Evolutionary conservation across 129 eudicot genomes (phyloP).

Genomic region (Calendula officinalis): DNA sequence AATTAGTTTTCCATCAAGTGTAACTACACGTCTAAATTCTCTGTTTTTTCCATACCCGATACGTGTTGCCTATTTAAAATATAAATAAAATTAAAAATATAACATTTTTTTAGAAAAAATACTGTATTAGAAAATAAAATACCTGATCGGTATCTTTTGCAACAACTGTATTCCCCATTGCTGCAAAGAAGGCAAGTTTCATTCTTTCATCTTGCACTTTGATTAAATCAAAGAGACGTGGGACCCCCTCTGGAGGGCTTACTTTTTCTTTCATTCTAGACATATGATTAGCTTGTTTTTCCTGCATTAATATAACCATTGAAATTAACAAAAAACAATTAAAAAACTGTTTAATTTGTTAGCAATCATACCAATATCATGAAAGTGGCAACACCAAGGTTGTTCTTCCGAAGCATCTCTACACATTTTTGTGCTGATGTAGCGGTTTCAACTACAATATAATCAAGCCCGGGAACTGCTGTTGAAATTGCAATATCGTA

Average conservation of each 20-base stretch:
- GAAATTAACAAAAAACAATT: not conserved
- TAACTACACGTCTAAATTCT: conserved; percentile 83
- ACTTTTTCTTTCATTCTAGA: conserved; percentile 62
- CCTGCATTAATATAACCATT: conserved; percentile 43
- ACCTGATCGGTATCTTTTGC: conserved; percentile 95
- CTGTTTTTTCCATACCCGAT: conserved; percentile 72
- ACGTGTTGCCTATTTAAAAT: conserved; percentile 84
- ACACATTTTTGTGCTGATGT: conserved; percentile 94
- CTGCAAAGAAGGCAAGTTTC: conserved; percentile 84
- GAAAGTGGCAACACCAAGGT: conserved; percentile 95
- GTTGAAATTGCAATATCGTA: conserved; percentile 95
- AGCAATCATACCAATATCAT: conserved; percentile 71
- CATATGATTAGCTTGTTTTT: conserved; percentile 58
- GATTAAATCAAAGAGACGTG: conserved; percentile 81
- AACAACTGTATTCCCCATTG: conserved; percentile 80
- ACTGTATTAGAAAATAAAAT: no score
- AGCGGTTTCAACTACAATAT: conserved; percentile 88
- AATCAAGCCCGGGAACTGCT: conserved; percentile 90
- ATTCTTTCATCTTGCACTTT: conserved; percentile 82
- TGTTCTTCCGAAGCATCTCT: conserved; percentile 74
- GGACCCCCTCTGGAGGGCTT: conserved; percentile 75
- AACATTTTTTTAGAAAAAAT: no score
- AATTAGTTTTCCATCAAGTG: conserved; percentile 78
- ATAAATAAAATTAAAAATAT: conserved; percentile 5
- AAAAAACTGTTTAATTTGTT: not conserved